phyloP scores from a whole-genome alignment of 2,329 filamentous ascomycete genomes.

The Sordariomycetes sp. region DNA sequence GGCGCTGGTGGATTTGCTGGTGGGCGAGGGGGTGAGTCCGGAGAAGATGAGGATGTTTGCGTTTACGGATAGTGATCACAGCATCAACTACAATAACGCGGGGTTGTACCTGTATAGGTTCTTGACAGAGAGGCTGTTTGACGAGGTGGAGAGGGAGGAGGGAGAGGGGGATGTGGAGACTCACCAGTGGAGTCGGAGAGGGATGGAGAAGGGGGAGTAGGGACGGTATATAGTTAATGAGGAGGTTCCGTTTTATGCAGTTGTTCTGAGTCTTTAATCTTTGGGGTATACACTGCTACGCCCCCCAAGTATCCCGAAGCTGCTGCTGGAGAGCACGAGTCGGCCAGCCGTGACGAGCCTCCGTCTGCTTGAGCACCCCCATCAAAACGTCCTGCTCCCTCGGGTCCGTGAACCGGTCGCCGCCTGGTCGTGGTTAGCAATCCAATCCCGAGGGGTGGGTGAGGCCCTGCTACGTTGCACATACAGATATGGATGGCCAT shows the following conservation, averaged over 20 bases:
- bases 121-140: slow-evolving; percentile 47
- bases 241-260: not conserved
- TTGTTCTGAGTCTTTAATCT: no score
- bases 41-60: slow-evolving; percentile 52
- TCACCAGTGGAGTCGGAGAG: slow-evolving; percentile 23
- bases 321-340: no score
- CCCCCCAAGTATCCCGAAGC: no score
- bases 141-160: slow-evolving; percentile 47
- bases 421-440: no score
- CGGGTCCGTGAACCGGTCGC: no score
- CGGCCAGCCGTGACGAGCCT: no score
- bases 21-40: slow-evolving; percentile 46
- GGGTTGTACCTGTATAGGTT: slow-evolving; percentile 50
- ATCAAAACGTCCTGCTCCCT: no score
- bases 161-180: slow-evolving; percentile 9
- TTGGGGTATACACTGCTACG: no score
- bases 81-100: slow-evolving; percentile 46
- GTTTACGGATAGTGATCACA: slow-evolving; percentile 57
- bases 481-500: no score
- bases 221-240: not conserved
- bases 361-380: no score
- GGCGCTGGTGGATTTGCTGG: slow-evolving; percentile 49
- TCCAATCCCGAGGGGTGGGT: no score
- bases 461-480: no score
- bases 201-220: not conserved